These are phyloP conservation scores for Wickerhamomyces sp. DNA, from an alignment of 1,139 yeast species.

Conservation along the genomic window DNA sequence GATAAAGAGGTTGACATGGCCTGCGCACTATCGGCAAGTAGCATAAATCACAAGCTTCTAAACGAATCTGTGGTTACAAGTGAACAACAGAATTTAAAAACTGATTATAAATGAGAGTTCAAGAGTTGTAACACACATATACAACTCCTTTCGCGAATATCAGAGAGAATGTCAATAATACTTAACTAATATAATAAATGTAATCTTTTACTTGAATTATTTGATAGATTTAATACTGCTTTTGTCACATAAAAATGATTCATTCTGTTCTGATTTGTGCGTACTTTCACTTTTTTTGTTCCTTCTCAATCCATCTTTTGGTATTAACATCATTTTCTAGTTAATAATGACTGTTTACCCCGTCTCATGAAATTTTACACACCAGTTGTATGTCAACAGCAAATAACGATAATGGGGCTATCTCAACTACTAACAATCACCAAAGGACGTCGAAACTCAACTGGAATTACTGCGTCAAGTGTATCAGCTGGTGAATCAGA, in stretches of 20 bases:
- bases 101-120: too few species aligned
- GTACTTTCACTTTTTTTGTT: constrained; percentile 36
- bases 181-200: too few species aligned
- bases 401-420: background rate
- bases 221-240: background rate
- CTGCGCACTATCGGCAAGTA: too few species aligned
- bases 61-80: too few species aligned
- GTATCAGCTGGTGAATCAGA: constrained; percentile 59
- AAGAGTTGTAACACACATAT: too few species aligned
- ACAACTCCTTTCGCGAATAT: too few species aligned
- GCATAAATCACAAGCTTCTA: too few species aligned
- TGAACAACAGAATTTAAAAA: too few species aligned
- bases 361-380: constrained; percentile 89
- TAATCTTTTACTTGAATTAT: too few species aligned
- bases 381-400: constrained; percentile 46
- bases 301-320: constrained; percentile 2
- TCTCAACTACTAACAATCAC: constrained; percentile 23
- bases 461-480: constrained; percentile 70
- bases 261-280: constrained; percentile 84
- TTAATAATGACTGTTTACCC: constrained; percentile 91
- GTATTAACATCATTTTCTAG: constrained; percentile 30
- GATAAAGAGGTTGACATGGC: too few species aligned
- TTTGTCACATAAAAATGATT: constrained; percentile 47
- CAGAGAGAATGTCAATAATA: too few species aligned
- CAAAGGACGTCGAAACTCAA: constrained; percentile 62